Base-by-base conservation (phyloP, 768 basidiomycete species). In the Sporobolomyces roseus region DNA sequence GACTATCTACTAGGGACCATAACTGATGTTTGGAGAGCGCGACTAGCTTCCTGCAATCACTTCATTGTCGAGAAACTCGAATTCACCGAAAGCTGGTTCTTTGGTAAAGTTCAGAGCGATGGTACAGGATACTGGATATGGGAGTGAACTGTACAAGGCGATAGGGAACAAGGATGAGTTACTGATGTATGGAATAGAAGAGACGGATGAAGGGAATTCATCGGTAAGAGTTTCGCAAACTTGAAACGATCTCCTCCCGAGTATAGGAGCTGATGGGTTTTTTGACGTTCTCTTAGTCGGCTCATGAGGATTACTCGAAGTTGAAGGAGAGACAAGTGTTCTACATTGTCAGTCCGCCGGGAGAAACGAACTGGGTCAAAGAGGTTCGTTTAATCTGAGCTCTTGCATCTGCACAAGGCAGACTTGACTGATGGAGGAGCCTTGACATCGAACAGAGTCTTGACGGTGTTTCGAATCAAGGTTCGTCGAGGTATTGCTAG, bases 51-150 rank as follows among this genome's bases (percentile, higher is more conserved):
- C 61, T 0, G 17, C 54, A 10, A 17, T 66, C 45, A 64, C 62
- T 30, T 46, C 59, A 7, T 27, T 59, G 17, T 68, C 63, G 30
- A 52, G 23, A 6, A 2, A 65, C 0, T 2, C 60, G 1, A 41
- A 55, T n/a, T 41, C 69, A 10, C 72, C 69, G 0, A 32, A 54
- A 1, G 9, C 53, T 0, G 66, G 66, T 41, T 43, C 72, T 29
- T 69, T 78, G 46, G 76, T 75, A 29, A 32, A 61, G 14, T 76
- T 76, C 72, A 66, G 77, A 27, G 73, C 71, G 33, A 77, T 78
- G 76, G 65, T 78, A 4, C 76, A 77, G 61, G 77, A 78, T 61
- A 75, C 77, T 0, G 75, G 74, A 1, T 61, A 69, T 27, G 74
- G 69, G 1, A 71, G 67, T 7, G 76, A 78, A 63, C 69, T 78